These are phyloP conservation scores for Penicillium oxalicum DNA, from an alignment of 2,329 filamentous ascomycete species.

Conservation along the genomic window DNA sequence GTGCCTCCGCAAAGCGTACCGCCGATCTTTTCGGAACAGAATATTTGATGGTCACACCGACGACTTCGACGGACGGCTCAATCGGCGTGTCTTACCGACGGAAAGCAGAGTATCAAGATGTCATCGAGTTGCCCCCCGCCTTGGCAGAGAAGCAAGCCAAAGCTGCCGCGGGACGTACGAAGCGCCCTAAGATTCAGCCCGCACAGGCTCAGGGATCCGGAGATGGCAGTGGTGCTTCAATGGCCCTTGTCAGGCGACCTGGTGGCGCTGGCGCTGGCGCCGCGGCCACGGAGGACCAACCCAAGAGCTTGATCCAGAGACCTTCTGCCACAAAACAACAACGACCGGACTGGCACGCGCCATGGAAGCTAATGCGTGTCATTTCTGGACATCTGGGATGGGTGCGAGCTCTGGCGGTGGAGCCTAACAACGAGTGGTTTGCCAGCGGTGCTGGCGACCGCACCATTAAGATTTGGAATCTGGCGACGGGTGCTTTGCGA, in stretches of 20 bases:
- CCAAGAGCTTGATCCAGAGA: slow-evolving; percentile 57
- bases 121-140: slow-evolving; percentile 68
- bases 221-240: slow-evolving; percentile 45
- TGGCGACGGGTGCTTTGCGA: slow-evolving; percentile 77
- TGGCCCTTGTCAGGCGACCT: slow-evolving; percentile 48
- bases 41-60: slow-evolving; percentile 41
- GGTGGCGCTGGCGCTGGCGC: slow-evolving; percentile 22
- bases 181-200: slow-evolving; percentile 51
- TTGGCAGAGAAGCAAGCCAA: slow-evolving; percentile 74
- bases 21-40: slow-evolving; percentile 44
- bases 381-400: slow-evolving; percentile 95
- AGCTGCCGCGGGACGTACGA: slow-evolving; percentile 57
- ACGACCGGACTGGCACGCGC: slow-evolving; percentile 91
- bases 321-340: slow-evolving; percentile 58
- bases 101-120: slow-evolving; percentile 65
- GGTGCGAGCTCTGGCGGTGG: slow-evolving; percentile 83
- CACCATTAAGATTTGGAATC: slow-evolving; percentile 98
- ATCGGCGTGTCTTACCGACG: slow-evolving; percentile 42
- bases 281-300: slow-evolving; percentile 42
- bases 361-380: slow-evolving; percentile 97
- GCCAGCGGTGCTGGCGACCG: slow-evolving; percentile 90
- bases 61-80: slow-evolving; percentile 38
- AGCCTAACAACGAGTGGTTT: slow-evolving; percentile 97
- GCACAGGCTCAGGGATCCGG: slow-evolving; percentile 48
- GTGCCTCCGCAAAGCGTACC: slow-evolving; percentile 41